Evolutionary conservation across 139 green algal genomes (phyloP).

Genomic region (Monoraphidium neglectum): DNA sequence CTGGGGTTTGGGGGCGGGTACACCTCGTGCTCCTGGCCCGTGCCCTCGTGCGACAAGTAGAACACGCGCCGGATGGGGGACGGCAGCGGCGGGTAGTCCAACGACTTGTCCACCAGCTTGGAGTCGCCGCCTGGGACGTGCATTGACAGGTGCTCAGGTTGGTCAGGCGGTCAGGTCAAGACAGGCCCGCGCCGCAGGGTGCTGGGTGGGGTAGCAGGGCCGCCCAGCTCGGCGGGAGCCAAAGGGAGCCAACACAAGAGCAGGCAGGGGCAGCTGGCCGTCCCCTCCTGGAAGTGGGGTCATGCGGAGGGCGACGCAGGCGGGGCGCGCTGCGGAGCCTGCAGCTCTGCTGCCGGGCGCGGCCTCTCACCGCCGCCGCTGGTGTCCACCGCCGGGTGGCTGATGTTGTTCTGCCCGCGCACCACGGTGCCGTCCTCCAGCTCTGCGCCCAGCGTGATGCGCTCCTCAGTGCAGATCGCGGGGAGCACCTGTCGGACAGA

Average conservation of each 20-base stretch:
- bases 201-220: no score
- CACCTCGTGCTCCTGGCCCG: conserved; percentile 82
- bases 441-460: conserved; percentile 94
- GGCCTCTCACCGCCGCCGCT: no score
- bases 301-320: no score
- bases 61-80: conserved; percentile 91
- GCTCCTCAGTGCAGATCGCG: conserved; percentile 91
- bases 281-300: no score
- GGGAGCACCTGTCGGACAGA: conserved; percentile 72
- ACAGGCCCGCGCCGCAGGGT: no score
- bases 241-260: background rate
- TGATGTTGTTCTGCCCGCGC: conserved; percentile 95
- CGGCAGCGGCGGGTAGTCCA: conserved; percentile 53
- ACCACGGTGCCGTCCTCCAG: conserved; percentile 90
- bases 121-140: no score
- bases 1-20: conserved; percentile 79
- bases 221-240: no score
- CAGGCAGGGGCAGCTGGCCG: background rate
- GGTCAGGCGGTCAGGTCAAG: no score
- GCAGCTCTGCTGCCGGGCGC: no score
- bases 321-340: no score
- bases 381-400: conserved; percentile 70
- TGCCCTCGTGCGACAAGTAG: conserved; percentile 89
- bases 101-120: conserved; percentile 62
- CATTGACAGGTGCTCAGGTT: no score